Evolutionary conservation across 768 basidiomycete species (phyloP).

Genomic region (Boletus vermiculosoides): DNA sequence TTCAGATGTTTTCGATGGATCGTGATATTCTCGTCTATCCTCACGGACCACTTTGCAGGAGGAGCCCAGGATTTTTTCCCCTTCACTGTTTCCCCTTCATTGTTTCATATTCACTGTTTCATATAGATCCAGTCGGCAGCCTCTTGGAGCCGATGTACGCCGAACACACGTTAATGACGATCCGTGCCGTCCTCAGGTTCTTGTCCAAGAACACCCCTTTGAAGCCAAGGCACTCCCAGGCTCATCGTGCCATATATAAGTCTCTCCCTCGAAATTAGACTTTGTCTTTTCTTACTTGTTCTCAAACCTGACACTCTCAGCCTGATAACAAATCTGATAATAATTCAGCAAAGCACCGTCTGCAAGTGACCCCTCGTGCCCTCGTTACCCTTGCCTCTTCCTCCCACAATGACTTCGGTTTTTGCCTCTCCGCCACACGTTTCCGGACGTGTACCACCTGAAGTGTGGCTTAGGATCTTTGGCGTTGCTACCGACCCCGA

Average conservation of each 20-base stretch:
- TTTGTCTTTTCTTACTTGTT: conserved; percentile 3
- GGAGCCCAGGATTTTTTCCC: background rate
- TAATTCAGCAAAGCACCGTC: background rate
- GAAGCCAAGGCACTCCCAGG: conserved; percentile 17
- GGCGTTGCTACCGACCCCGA: conserved; percentile 16
- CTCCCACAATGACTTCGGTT: conserved; percentile 12
- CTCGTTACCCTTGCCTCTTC: background rate
- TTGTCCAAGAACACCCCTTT: conserved; percentile 1
- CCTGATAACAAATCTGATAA: background rate
- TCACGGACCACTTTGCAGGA: background rate
- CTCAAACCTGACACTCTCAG: background rate
- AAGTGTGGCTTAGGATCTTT: conserved; percentile 31
- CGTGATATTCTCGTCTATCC: background rate
- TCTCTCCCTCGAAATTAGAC: background rate
- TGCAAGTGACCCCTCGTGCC: background rate
- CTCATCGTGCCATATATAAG: conserved; percentile 10
- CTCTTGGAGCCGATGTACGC: background rate
- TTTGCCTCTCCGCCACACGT: background rate
- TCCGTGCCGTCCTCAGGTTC: background rate
- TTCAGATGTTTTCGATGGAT: background rate
- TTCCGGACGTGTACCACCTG: conserved; percentile 23
- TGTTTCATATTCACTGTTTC: background rate
- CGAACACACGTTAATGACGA: background rate
- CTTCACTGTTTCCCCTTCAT: too few relatives aligned
- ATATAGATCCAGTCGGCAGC: background rate